A percentile compares a stretch with the other conserved stretches of the same genome.
phyloP scores from a whole-genome alignment of 2,329 filamentous ascomycete species.

The Aurifilum marmelostoma region DNA sequence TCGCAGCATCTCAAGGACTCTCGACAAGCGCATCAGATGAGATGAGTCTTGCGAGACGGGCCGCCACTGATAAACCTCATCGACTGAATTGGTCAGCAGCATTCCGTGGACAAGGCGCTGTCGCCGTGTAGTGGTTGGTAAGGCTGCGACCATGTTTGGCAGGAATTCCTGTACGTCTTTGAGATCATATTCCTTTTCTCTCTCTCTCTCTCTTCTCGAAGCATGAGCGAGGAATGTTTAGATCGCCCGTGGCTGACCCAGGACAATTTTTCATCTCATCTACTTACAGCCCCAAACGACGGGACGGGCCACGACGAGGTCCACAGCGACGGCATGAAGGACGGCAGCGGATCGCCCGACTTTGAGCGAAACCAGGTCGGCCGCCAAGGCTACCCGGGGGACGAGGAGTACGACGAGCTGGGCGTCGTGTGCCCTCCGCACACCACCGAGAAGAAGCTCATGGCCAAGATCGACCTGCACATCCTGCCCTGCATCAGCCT shows the following conservation, averaged over 20 bases:
- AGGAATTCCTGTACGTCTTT: slow-evolving; percentile 23
- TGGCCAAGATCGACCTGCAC: slow-evolving; percentile 71
- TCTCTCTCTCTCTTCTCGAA: neutral
- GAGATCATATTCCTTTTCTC: neutral
- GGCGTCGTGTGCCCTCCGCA: slow-evolving; percentile 51
- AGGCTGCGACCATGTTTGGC: slow-evolving; percentile 17
- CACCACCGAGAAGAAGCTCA: slow-evolving; percentile 66
- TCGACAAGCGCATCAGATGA: neutral
- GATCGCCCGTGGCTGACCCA: neutral
- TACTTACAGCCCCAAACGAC: slow-evolving; percentile 2
- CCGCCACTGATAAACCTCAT: neutral
- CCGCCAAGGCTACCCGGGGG: slow-evolving; percentile 28
- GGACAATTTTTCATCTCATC: neutral
- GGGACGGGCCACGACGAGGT: slow-evolving; percentile 7
- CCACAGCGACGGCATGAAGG: slow-evolving; percentile 9
- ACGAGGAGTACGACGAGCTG: slow-evolving; percentile 40
- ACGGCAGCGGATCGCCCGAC: slow-evolving; percentile 15
- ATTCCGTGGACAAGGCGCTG: neutral
- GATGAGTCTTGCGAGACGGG: neutral
- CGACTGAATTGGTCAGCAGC: neutral
- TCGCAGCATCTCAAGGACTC: neutral
- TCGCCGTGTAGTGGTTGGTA: neutral
- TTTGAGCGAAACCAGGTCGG: slow-evolving; percentile 18
- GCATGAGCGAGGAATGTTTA: neutral
- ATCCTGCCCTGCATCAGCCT: slow-evolving; percentile 74